Percentiles rank a stretch among this genome's conserved stretches.
Conservation (phyloP, 2,329 filamentous ascomycete species). For the Talaromyces rugulosus region DNA sequence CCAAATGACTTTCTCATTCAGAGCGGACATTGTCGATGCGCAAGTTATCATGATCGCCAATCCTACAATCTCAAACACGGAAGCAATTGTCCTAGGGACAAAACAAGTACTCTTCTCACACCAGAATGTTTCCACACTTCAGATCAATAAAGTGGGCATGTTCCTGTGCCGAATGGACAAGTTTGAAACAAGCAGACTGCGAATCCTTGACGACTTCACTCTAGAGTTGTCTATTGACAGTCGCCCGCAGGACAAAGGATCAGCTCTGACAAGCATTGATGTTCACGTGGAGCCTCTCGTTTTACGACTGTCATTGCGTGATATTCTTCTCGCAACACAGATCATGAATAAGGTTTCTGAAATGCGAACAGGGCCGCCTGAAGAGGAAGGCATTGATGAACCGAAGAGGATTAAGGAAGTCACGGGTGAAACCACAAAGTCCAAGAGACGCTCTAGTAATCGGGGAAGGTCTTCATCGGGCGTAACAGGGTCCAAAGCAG, state of each 20-base stretch:
- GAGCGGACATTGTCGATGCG: slow-evolving; percentile 90
- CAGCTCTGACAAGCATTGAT: slow-evolving; percentile 70
- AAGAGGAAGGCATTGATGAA: slow-evolving; percentile 50
- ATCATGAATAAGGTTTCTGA: slow-evolving; percentile 89
- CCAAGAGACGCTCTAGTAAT: slow-evolving; percentile 38
- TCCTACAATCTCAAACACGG: slow-evolving; percentile 80
- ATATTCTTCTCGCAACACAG: slow-evolving; percentile 90
- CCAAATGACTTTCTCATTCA: slow-evolving; percentile 75
- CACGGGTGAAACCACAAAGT: slow-evolving; percentile 30
- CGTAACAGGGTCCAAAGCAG: slow-evolving; percentile 42
- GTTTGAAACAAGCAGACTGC: slow-evolving; percentile 82
- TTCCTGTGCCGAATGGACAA: slow-evolving; percentile 98
- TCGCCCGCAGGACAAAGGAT: slow-evolving; percentile 55
- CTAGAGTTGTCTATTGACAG: slow-evolving; percentile 84
- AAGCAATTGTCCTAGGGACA: slow-evolving; percentile 91
- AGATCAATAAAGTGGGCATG: slow-evolving; percentile 94
- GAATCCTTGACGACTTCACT: slow-evolving; percentile 96
- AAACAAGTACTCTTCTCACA: slow-evolving; percentile 91
- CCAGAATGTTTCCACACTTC: slow-evolving; percentile 89
- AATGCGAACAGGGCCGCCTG: slow-evolving; percentile 56
- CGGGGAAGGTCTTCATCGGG: slow-evolving; percentile 36
- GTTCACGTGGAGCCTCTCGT: slow-evolving; percentile 89
- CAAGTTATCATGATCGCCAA: slow-evolving; percentile 97
- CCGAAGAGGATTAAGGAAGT: slow-evolving; percentile 47
- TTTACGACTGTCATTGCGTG: slow-evolving; percentile 80